A percentile compares a stretch with the other conserved stretches of the same genome.
Evolutionary conservation across 2,329 filamentous ascomycete species (phyloP).

Genomic region (Gremmenia infestans): DNA sequence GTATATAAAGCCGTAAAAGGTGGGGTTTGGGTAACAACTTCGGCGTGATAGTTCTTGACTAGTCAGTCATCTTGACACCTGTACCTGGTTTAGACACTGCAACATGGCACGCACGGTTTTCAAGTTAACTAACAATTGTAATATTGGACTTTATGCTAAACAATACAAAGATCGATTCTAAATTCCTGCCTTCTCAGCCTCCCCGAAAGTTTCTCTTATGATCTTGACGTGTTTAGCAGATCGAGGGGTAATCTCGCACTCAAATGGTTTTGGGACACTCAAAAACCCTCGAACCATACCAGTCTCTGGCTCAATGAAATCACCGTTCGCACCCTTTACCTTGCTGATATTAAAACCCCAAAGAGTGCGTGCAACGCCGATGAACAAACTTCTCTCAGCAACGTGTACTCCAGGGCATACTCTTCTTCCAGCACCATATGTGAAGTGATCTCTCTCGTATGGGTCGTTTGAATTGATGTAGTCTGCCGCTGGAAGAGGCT

Average conservation of each 20-base stretch:
- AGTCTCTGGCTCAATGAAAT: conserved; percentile 6
- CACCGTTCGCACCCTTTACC: conserved; percentile 14
- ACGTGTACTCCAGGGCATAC: conserved; percentile 33
- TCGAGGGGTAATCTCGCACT: conserved; percentile 26
- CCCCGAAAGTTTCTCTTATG: conserved; percentile 17
- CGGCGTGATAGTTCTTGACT: no score
- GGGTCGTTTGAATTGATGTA: conserved; percentile 26
- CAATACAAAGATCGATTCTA: no score
- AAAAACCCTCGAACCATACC: conserved; percentile 32
- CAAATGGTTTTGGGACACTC: conserved; percentile 29
- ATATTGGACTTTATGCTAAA: no score
- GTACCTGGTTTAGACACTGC: no score
- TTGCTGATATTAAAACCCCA: conserved; percentile 31
- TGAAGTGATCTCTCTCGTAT: conserved; percentile 26
- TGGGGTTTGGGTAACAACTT: no score
- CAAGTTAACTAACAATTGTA: no score
- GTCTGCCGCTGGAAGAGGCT: conserved; percentile 5
- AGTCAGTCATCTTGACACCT: no score
- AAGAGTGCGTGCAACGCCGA: conserved; percentile 28
- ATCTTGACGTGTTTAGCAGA: conserved; percentile 29
- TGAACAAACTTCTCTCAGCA: conserved; percentile 30
- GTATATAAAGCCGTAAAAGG: no score
- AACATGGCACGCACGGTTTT: no score
- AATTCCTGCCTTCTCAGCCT: not conserved
- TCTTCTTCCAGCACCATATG: conserved; percentile 31